Evolutionary conservation across 2,329 filamentous ascomycete species (phyloP).

Genomic region (Curvularia eragrostidis): DNA sequence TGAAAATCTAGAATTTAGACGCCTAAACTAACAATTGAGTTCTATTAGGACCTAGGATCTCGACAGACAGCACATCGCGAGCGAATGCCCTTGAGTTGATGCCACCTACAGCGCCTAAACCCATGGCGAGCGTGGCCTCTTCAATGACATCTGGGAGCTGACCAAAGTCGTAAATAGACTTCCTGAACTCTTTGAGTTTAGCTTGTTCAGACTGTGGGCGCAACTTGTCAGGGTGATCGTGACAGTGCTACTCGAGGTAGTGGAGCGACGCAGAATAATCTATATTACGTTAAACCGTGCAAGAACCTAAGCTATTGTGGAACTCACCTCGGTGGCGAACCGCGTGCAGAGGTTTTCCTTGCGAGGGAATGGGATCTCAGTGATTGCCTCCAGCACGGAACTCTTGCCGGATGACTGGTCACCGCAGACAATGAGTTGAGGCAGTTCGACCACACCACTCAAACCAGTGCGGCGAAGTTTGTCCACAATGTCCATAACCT

Average conservation of each 20-base stretch:
- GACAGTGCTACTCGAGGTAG: constrained; percentile 33
- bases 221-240: constrained; percentile 49
- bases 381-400: constrained; percentile 70
- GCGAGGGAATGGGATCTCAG: constrained; percentile 64
- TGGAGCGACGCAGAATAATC: constrained; percentile 43
- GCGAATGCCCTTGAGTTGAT: constrained; percentile 46
- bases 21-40: constrained; percentile 33
- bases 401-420: constrained; percentile 68
- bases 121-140: constrained; percentile 61
- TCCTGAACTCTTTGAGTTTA: constrained; percentile 47
- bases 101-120: constrained; percentile 37
- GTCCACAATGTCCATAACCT: constrained; percentile 62
- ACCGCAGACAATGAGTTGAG: constrained; percentile 46
- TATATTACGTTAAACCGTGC: neutral
- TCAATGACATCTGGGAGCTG: constrained; percentile 60
- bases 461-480: constrained; percentile 58
- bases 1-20: constrained; percentile 22
- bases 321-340: constrained; percentile 59
- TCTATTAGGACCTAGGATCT: constrained; percentile 52
- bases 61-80: constrained; percentile 51
- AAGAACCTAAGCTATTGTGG: too few relatives aligned
- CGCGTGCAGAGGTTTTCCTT: constrained; percentile 65
- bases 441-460: constrained; percentile 40
- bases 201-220: constrained; percentile 37
- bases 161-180: constrained; percentile 46